Evolutionary conservation across 306 rosid genomes (phyloP).

Genomic region (Acacia melanoxylon): DNA sequence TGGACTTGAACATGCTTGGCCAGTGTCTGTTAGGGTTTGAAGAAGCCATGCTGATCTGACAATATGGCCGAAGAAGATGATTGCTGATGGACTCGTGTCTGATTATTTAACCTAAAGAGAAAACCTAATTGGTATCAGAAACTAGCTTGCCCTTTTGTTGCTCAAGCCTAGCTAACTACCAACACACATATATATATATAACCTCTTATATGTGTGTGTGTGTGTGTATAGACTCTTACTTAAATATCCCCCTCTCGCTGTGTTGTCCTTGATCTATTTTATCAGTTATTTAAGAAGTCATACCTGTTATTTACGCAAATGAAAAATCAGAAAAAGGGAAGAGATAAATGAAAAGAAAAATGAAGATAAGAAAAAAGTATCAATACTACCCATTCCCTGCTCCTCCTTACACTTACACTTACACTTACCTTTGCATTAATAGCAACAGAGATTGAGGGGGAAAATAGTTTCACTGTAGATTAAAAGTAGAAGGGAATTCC

Average conservation of each 20-base stretch:
- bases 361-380: constrained; percentile 43
- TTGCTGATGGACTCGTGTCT: not conserved
- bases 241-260: constrained; percentile 45
- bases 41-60: constrained; percentile 73
- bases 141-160: constrained; percentile 42
- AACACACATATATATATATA: constrained; percentile 1
- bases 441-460: not conserved
- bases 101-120: constrained; percentile 37
- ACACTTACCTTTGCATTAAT: constrained; percentile 51
- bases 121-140: constrained; percentile 13
- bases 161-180: constrained; percentile 36
- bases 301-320: not conserved
- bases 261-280: not conserved
- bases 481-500: constrained; percentile 52
- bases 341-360: constrained; percentile 16
- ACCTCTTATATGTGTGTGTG: constrained; percentile 52
- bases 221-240: constrained; percentile 31
- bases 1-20: constrained; percentile 99
- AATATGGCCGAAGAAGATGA: not conserved
- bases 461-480: constrained; percentile 10
- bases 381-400: constrained; percentile 56
- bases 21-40: constrained; percentile 83
- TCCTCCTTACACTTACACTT: constrained; percentile 15
- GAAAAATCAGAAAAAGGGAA: not conserved
- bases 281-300: constrained; percentile 11